A percentile compares a stretch with the other conserved stretches of the same genome.
Conservation (phyloP, 306 rosid genomes). For the Purshia tridentata region DNA sequence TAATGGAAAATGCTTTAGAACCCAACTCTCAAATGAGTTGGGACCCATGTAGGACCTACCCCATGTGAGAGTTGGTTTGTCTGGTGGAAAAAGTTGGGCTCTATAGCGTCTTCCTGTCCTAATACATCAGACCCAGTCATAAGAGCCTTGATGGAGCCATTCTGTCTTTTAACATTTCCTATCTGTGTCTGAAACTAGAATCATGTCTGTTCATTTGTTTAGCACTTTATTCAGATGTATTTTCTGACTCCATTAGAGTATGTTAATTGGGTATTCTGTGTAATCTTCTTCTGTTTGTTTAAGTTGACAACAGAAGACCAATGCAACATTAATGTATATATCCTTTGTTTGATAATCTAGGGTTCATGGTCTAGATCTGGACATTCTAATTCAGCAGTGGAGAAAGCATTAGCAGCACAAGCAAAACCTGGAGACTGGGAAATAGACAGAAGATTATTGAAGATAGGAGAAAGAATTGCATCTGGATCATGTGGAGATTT, state of each 20-base stretch:
- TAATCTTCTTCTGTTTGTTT: not conserved
- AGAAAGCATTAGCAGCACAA: constrained; percentile 52
- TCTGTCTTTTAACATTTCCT: too few relatives aligned
- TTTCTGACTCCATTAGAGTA: not conserved
- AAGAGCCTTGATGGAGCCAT: too few relatives aligned
- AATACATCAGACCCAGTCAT: too few relatives aligned
- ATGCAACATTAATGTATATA: not conserved
- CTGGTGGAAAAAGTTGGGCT: too few relatives aligned
- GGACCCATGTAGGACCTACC: too few relatives aligned
- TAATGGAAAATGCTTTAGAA: too few relatives aligned
- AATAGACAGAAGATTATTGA: constrained; percentile 84
- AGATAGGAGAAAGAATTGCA: constrained; percentile 87
- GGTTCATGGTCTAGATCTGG: constrained; percentile 94
- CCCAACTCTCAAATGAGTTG: too few relatives aligned
- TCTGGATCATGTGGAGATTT: constrained; percentile 98
- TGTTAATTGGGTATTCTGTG: not conserved
- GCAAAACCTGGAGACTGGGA: constrained; percentile 79
- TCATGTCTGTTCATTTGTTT: too few relatives aligned
- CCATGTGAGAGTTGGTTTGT: too few relatives aligned
- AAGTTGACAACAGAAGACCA: constrained; percentile 13
- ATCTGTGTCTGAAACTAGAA: too few relatives aligned
- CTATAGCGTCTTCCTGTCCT: too few relatives aligned
- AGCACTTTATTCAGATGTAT: not conserved
- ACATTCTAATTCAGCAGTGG: constrained; percentile 56
- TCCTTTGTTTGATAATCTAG: constrained; percentile 42